A percentile compares a stretch with the other conserved stretches of the same genome.
These are phyloP conservation scores for Paramecium pentaurelia DNA, from an alignment of 73 alveolate species.

Conservation along the genomic window DNA sequence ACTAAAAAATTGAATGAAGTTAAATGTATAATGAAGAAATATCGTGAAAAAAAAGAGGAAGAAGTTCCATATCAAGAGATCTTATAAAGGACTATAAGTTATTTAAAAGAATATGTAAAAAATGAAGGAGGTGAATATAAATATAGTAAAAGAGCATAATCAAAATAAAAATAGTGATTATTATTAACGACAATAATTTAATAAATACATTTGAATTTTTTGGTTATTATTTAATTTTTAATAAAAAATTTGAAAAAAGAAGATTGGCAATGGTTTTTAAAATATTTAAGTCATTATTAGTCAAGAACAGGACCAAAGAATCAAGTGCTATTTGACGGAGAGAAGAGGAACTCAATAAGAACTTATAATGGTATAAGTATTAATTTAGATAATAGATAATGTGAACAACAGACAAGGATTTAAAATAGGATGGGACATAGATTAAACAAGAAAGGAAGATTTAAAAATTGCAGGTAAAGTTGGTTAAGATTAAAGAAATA, in stretches of 20 bases:
- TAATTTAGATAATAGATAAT: background rate
- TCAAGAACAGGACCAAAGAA: slow-evolving; percentile 50
- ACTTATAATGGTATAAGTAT: background rate
- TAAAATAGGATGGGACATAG: slow-evolving; percentile 36
- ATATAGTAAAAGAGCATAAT: background rate
- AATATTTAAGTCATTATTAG: background rate
- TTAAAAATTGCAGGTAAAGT: slow-evolving; percentile 25
- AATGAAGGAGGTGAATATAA: background rate
- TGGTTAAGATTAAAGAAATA: background rate
- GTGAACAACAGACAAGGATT: slow-evolving; percentile 27
- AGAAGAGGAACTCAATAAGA: slow-evolving; percentile 25
- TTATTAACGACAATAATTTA: background rate
- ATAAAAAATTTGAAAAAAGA: background rate
- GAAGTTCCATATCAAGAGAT: background rate
- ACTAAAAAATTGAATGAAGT: background rate
- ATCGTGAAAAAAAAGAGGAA: background rate
- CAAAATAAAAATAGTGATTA: background rate
- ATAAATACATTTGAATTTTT: background rate
- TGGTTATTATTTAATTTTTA: background rate
- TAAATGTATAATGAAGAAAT: background rate
- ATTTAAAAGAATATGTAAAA: background rate
- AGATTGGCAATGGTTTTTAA: slow-evolving; percentile 1
- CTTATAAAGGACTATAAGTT: background rate
- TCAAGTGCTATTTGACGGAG: slow-evolving; percentile 16
- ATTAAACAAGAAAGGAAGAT: slow-evolving; percentile 32